A percentile compares a stretch with the other conserved stretches of the same genome.
These are phyloP conservation scores for Xylaria sp. DNA, from an alignment of 2,329 filamentous ascomycete species.

Conservation along the genomic window DNA sequence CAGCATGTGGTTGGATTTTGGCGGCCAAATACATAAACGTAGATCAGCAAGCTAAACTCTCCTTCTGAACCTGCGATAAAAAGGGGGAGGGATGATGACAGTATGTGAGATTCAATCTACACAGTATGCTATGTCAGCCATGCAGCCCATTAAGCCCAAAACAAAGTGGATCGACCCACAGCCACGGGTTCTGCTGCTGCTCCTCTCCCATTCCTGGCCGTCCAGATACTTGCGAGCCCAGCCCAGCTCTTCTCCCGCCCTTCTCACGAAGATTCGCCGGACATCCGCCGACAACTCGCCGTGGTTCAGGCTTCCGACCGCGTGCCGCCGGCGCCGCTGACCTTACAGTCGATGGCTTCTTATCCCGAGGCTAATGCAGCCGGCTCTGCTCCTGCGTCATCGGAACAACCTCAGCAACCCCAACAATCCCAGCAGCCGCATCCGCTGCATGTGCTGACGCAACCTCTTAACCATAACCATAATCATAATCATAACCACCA, in stretches of 20 bases:
- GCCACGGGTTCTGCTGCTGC: not conserved
- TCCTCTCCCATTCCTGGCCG: not conserved
- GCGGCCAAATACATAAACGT: too few species aligned
- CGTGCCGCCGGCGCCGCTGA: conserved; percentile 6
- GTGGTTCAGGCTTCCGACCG: conserved; percentile 36
- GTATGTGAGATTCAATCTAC: not conserved
- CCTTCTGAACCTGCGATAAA: not conserved
- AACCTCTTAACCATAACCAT: conserved; percentile 17
- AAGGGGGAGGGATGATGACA: not conserved
- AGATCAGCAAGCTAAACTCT: too few species aligned
- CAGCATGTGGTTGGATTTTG: too few species aligned
- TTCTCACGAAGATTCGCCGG: conserved; percentile 51
- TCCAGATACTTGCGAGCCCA: not conserved
- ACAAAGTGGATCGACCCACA: not conserved
- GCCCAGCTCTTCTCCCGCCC: conserved; percentile 20
- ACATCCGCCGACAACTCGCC: conserved; percentile 49
- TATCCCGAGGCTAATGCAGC: conserved; percentile 42
- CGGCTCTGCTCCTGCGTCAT: conserved; percentile 17
- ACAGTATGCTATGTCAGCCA: not conserved
- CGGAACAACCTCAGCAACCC: conserved; percentile 9
- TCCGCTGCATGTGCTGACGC: not conserved
- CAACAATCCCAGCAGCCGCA: conserved; percentile 1
- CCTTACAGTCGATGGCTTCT: conserved; percentile 43
- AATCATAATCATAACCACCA: not conserved
- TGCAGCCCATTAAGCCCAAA: too few species aligned